A percentile compares a stretch with the other conserved stretches of the same genome.
Evolutionary conservation across 2,329 filamentous ascomycete species (phyloP).

Genomic region (Pseudodiploospora longispora): DNA sequence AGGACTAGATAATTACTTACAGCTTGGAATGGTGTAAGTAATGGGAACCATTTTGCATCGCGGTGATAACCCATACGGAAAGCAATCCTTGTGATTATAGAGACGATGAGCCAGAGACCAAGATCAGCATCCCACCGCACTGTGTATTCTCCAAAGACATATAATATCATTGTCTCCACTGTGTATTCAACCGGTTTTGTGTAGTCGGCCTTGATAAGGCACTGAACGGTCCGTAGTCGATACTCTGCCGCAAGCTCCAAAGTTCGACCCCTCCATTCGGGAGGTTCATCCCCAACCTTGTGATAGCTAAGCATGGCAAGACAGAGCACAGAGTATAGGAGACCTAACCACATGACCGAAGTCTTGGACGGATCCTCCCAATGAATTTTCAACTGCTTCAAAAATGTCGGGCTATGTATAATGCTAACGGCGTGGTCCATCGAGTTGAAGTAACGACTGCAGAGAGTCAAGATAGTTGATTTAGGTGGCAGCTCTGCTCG

Average conservation of each 20-base stretch:
- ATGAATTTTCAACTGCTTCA: conserved; percentile 56
- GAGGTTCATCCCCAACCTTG: conserved; percentile 70
- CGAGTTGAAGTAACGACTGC: conserved; percentile 86
- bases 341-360: conserved; percentile 67
- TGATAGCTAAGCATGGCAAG: conserved; percentile 73
- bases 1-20: conserved; percentile 30
- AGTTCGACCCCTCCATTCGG: conserved; percentile 63
- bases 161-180: conserved; percentile 69
- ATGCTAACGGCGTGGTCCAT: conserved; percentile 63
- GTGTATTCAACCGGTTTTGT: conserved; percentile 67
- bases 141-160: conserved; percentile 68
- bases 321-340: conserved; percentile 69
- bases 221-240: conserved; percentile 67
- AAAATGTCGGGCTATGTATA: conserved; percentile 78
- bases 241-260: conserved; percentile 56
- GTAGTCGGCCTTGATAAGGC: conserved; percentile 67
- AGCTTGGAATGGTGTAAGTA: conserved; percentile 64
- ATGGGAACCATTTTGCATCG: conserved; percentile 66
- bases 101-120: conserved; percentile 52
- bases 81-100: conserved; percentile 48
- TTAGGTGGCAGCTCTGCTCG: conserved; percentile 73
- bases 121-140: conserved; percentile 66
- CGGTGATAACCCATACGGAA: conserved; percentile 71
- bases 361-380: conserved; percentile 69
- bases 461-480: conserved; percentile 73